Percentiles rank a stretch among this genome's conserved stretches.
Conservation (phyloP, 2,329 filamentous ascomycete species). For the Fusarium begoniae region DNA sequence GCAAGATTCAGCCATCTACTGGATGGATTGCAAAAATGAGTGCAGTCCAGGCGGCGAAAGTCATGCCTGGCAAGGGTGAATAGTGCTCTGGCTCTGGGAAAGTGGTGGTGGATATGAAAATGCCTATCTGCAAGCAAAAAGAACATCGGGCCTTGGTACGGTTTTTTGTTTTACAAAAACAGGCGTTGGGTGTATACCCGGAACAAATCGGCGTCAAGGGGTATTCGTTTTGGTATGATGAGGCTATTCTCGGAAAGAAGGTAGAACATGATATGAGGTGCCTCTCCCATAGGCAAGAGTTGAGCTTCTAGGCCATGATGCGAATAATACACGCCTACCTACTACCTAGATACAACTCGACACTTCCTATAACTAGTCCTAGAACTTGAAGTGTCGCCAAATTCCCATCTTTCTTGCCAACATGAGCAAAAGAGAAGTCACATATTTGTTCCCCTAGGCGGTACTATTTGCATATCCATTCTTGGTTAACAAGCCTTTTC, state of each 20-base stretch:
- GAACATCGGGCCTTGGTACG: background rate
- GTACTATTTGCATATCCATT: background rate
- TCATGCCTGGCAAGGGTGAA: conserved; percentile 69
- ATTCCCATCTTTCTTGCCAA: background rate
- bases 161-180: conserved; percentile 7
- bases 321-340: background rate
- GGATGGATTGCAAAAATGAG: conserved; percentile 98
- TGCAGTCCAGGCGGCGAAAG: conserved; percentile 93
- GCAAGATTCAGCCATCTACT: conserved; percentile 87
- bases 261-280: background rate
- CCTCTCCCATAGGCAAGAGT: background rate
- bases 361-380: background rate
- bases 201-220: conserved; percentile 31
- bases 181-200: conserved; percentile 41
- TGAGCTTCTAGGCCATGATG: background rate
- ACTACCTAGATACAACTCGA: background rate
- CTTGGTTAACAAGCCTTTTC: background rate
- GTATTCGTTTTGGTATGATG: background rate
- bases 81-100: conserved; percentile 36
- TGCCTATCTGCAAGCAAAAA: background rate
- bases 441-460: background rate
- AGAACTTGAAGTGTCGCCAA: background rate
- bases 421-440: background rate
- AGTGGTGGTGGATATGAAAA: background rate
- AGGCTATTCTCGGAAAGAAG: background rate